Evolutionary conservation across 208 protist species (phyloP).

Genomic region (Tritrichomonas foetus): DNA sequence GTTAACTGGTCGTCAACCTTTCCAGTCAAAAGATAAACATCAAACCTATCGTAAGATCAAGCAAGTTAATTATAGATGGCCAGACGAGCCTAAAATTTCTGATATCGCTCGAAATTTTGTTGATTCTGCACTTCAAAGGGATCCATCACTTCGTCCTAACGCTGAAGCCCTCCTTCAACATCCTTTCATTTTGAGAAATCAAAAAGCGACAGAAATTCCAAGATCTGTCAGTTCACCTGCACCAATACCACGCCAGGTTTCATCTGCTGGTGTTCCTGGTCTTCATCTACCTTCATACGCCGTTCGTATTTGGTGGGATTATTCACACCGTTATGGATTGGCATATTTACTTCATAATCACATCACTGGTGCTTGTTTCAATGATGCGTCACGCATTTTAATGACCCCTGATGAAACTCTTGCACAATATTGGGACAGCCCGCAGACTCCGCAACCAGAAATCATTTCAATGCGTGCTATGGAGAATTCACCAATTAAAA

Average conservation of each 20-base stretch:
- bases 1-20: slow-evolving; percentile 85
- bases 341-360: slow-evolving; percentile 83
- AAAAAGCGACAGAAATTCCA: not conserved
- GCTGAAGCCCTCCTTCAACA: slow-evolving; percentile 72
- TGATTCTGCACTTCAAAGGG: slow-evolving; percentile 61
- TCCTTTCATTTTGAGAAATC: slow-evolving; percentile 67
- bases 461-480: not conserved
- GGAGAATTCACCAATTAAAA: not conserved
- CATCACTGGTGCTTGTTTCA: slow-evolving; percentile 87
- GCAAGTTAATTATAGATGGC: slow-evolving; percentile 81
- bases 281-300: not conserved
- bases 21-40: slow-evolving; percentile 89
- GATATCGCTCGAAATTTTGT: slow-evolving; percentile 75
- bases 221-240: not conserved
- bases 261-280: too few relatives aligned
- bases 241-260: not conserved
- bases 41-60: slow-evolving; percentile 85
- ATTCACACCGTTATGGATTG: slow-evolving; percentile 90
- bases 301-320: slow-evolving; percentile 37
- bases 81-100: slow-evolving; percentile 63
- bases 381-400: slow-evolving; percentile 88
- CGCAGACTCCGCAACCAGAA: not conserved
- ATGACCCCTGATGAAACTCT: slow-evolving; percentile 61
- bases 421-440: not conserved
- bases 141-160: slow-evolving; percentile 71